Base-by-base conservation (phyloP, 352 stramenopile species). In the Phytophthora sansomeana region DNA sequence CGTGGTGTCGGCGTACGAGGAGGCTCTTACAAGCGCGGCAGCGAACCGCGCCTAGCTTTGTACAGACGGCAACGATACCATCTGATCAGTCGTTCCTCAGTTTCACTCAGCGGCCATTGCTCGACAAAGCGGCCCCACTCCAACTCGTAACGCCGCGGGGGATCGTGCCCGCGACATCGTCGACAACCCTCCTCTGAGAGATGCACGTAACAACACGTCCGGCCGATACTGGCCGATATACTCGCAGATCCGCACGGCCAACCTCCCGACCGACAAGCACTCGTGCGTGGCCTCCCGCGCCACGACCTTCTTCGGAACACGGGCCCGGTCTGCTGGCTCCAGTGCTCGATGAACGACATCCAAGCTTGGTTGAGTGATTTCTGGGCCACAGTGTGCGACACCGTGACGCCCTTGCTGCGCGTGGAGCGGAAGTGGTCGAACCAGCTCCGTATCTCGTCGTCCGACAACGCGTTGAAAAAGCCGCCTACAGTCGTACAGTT, bases 1-100 rank as follows among this genome's bases (percentile, higher is more conserved):
- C 30, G n/a, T 19, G 8, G 44, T 63, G 32, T 16, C 24, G 21
- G 44, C 33, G 35, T 56, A 67, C 11, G 41, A 67, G 48, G 58
- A 35, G 17, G 36, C 36, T 65, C 8, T 13, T 3, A 44, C 6
- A 24, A 6, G 48, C 49, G 33, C 49, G 16, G 14, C 44, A 11
- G 32, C 39, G 6, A 33, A 17, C 26, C 42, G 41, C 48, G 39
- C 38, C 39, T 47, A 48, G 52, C 43, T 14, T 47, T 21, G 38
- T 36, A 1, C 19, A 58, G 14, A 5, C 10, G 8, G 6, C 6
- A 2, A 35, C 21, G 35, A 24, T 29, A 58, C 5, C 19, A 14
- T 13, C 50, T 21, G 16, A 58, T n/a, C 50, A 56, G 6, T n/a
- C 13, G 3, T 3, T 9, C 2, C 33, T 56, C 32, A 8, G 48